Evolutionary conservation across 768 basidiomycete genomes (phyloP), one percentile per base, ranked within the genome.

Genomic region (Auricularia auricula-judae): DNA sequence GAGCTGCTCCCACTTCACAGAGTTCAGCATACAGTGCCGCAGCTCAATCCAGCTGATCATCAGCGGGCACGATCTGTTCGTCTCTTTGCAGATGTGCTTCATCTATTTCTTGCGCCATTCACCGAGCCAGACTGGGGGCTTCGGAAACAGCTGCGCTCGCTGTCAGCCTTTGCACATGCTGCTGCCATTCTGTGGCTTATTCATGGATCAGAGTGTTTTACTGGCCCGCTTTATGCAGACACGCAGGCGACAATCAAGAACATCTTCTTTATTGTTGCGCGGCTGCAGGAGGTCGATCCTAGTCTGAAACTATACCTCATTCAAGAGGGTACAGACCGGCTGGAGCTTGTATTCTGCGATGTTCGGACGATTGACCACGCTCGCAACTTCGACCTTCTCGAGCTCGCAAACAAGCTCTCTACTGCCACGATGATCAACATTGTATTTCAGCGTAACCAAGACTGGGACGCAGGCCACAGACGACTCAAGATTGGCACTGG

Each of bases 161-260:
- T 51, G 10, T 51, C 47, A 8, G 47, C 47, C 14, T 51, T 51
- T 16, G 8, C 47, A 16, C 47, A 51, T 21, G 47, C 47, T 4
- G 47, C 16, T 5, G 47, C 8, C 47, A 51, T 51, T 18, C 47
- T 51, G 10, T 51, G 18, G 10, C 8, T 51, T 16, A 51, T 11
- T 7, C 65, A 72, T 62, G 67, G 68, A 3, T 62, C 60, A n/a
- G 42, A 18, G 8, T 76, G 72, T 65, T 70, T 76, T 66, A 69
- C 70, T 0, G 66, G 71, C 4, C 74, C 74, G 33, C 68, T 76
- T 0, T 76, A 74, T 65, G 66, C 68, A 11, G 74, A 77, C 61
- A 33, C 68, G 1, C 71, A 75, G 62, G 67, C 70, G 16, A 73
- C 74, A 67, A 68, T 76, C 62, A 74, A 60, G 66, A 62, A 65